Evolutionary conservation across 257 asterid species (phyloP).

Genomic region (Ocimum tenuiflorum): DNA sequence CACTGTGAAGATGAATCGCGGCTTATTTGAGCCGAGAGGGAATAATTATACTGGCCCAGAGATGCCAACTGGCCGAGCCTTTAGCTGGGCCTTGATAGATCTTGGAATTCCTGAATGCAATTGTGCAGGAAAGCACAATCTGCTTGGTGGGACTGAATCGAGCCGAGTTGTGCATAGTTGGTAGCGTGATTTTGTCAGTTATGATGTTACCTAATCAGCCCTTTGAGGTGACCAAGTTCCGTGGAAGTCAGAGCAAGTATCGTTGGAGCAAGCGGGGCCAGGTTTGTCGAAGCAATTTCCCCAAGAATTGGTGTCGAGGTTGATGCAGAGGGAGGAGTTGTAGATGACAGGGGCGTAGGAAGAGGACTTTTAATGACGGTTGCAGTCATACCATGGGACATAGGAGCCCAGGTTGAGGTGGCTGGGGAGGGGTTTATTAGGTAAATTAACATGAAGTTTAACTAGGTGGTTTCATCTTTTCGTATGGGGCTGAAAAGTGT

Average conservation of each 20-base stretch:
- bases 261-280: slow-evolving; percentile 26
- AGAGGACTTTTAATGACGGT: slow-evolving; percentile 30
- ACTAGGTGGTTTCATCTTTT: slow-evolving; percentile 22
- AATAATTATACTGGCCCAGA: slow-evolving; percentile 33
- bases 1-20: slow-evolving; percentile 21
- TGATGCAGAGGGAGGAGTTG: slow-evolving; percentile 19
- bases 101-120: not conserved
- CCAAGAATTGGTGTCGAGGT: not conserved
- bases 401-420: slow-evolving; percentile 33
- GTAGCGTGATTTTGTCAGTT: slow-evolving; percentile 22
- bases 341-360: slow-evolving; percentile 22
- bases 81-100: slow-evolving; percentile 25
- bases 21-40: slow-evolving; percentile 32
- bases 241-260: slow-evolving; percentile 18
- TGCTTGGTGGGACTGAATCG: slow-evolving; percentile 1
- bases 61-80: slow-evolving; percentile 34
- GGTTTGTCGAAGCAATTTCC: slow-evolving; percentile 19
- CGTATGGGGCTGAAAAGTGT: slow-evolving; percentile 19
- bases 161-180: slow-evolving; percentile 4
- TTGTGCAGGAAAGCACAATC: slow-evolving; percentile 24
- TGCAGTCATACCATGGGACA: slow-evolving; percentile 26
- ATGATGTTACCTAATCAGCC: slow-evolving; percentile 5
- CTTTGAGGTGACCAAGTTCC: slow-evolving; percentile 26
- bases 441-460: slow-evolving; percentile 26
- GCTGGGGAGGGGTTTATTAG: slow-evolving; percentile 27